Evolutionary conservation across 768 basidiomycete genomes (phyloP), one percentile per base, ranked within the genome.

Genomic region (Leccinum pellstonianum): DNA sequence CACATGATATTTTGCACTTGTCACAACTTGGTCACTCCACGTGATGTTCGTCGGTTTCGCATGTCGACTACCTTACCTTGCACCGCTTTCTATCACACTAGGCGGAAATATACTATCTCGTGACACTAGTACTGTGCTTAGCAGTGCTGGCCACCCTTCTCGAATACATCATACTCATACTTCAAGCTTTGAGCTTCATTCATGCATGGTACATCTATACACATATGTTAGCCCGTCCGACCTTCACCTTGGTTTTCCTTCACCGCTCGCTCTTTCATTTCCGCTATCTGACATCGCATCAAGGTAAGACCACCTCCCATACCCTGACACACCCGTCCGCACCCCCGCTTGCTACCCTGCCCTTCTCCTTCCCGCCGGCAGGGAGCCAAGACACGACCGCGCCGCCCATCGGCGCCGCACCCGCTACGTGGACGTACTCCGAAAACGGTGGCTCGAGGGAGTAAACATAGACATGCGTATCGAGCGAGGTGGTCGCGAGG

Each of bases 391-490:
- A 77, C 7, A 95, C 93, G 19, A 82, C 81, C 60, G 86, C 87
- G 3, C 93, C 88, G 9, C 95, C 95, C 12, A 93, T 91, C 5
- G 92, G 86, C 38, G 86, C 86, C 1, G 91, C 93, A 61, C 94
- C 94, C 79, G 87, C 88, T 71, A 98, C 86, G 27, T 86, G 81
- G 37, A 94, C 84, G 64, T 90, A 91, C 73, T 82, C 86, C 23
- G 63, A 65, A 72, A 84, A 75, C 9, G 88, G 86, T 68, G 85
- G 82, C 48, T 76, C 77, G 31, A 93, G 85, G 63, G 87, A 86
- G 86, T 91, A 98, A 25, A 98, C 76, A 68, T 94, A 97, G 5
- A 96, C 85, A 64, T 93, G 85, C 31, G 95, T 95, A 71, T 98
- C 96, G n/a, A 96, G 80, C 19, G 93, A 92, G 11, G 89, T 94